Evolutionary conservation across 108 stramenopile genomes (phyloP).

Genomic region (Skeletonema potamos): DNA sequence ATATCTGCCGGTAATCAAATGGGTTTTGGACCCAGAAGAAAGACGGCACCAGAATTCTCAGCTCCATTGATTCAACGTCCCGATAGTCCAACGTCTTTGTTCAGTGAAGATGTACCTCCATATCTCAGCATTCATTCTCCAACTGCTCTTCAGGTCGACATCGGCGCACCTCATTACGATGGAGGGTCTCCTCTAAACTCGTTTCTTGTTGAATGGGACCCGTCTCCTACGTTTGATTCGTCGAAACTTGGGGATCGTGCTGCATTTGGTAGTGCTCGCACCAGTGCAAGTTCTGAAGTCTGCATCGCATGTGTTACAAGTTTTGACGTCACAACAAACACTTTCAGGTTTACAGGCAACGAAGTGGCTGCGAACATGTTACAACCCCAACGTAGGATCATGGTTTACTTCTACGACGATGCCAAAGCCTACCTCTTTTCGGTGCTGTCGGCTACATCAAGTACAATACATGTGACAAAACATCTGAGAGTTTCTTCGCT

Average conservation of each 20-base stretch:
- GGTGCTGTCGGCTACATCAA: slow-evolving; percentile 38
- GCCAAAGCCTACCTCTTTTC: slow-evolving; percentile 42
- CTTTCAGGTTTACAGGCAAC: slow-evolving; percentile 42
- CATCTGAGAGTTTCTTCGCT: slow-evolving; percentile 39
- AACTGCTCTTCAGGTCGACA: slow-evolving; percentile 52
- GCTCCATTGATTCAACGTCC: slow-evolving; percentile 48
- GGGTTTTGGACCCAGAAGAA: slow-evolving; percentile 57
- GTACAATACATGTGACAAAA: slow-evolving; percentile 35
- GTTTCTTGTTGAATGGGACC: slow-evolving; percentile 86
- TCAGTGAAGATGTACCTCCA: slow-evolving; percentile 37
- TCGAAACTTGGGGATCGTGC: slow-evolving; percentile 40
- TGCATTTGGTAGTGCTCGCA: slow-evolving; percentile 38
- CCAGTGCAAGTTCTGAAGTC: slow-evolving; percentile 25
- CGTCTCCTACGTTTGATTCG: slow-evolving; percentile 41
- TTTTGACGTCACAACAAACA: slow-evolving; percentile 36
- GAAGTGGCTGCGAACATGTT: slow-evolving; percentile 32
- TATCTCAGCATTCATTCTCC: slow-evolving; percentile 34
- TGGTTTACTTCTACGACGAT: slow-evolving; percentile 50
- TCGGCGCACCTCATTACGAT: slow-evolving; percentile 65
- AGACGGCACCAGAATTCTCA: slow-evolving; percentile 47
- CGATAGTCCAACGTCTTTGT: slow-evolving; percentile 47
- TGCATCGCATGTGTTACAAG: slow-evolving; percentile 40
- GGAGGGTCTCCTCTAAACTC: slow-evolving; percentile 71
- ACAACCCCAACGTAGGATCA: slow-evolving; percentile 51
- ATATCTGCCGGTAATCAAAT: slow-evolving; percentile 55